A percentile compares a stretch with the other conserved stretches of the same genome.
Evolutionary conservation across 148 eudicot species (phyloP).

Genomic region (Rhododendron vialii): DNA sequence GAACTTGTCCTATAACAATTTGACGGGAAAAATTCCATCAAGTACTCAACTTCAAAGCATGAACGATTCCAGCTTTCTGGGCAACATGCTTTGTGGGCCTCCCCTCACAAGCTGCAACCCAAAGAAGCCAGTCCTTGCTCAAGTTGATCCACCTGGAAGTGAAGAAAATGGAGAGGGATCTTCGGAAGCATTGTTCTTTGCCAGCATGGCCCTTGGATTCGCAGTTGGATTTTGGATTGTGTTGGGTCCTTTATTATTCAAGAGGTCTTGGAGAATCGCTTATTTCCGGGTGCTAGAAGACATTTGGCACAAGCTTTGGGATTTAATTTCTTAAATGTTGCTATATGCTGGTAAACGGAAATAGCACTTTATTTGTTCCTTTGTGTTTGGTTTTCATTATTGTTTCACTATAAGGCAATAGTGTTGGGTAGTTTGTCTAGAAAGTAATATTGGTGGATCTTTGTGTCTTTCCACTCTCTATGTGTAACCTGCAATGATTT

Average conservation of each 20-base stretch:
- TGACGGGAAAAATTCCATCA: not conserved
- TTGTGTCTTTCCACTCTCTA: too few species aligned
- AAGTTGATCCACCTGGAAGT: not conserved
- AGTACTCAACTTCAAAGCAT: not conserved
- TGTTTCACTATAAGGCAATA: too few species aligned
- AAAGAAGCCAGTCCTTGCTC: not conserved
- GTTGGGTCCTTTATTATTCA: not conserved
- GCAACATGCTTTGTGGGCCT: slow-evolving; percentile 21
- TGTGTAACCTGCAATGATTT: too few species aligned
- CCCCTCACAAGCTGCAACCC: not conserved
- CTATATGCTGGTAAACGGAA: not conserved
- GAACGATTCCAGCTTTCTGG: not conserved
- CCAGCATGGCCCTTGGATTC: not conserved
- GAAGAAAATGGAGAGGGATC: not conserved
- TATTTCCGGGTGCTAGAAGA: not conserved
- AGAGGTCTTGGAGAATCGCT: not conserved
- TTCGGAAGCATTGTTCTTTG: not conserved
- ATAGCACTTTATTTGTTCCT: not conserved
- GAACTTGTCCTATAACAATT: not conserved
- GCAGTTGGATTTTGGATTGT: slow-evolving; percentile 4
- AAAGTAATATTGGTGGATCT: too few species aligned
- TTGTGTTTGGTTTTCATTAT: not conserved
- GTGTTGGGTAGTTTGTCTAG: too few species aligned
- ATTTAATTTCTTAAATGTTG: not conserved
- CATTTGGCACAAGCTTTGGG: not conserved